Evolutionary conservation across 1,139 yeast species (phyloP).

Genomic region (Suhomyces coccinellae): DNA sequence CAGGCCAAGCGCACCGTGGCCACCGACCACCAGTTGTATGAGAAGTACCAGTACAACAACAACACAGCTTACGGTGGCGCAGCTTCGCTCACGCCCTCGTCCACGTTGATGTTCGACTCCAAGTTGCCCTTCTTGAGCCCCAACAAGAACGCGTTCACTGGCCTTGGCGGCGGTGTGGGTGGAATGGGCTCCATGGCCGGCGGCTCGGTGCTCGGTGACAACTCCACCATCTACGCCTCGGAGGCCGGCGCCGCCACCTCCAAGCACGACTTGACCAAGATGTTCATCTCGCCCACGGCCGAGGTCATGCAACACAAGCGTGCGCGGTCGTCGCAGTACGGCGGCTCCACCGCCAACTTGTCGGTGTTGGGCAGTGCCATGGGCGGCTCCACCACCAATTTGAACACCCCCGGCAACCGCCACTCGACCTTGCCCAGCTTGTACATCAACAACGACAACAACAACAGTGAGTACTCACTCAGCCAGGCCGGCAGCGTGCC

Average conservation of each 20-base stretch:
- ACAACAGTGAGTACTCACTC: conserved; percentile 39
- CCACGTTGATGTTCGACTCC: conserved; percentile 29
- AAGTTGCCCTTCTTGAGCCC: conserved; percentile 40
- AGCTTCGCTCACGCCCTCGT: conserved; percentile 19
- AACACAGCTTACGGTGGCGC: conserved; percentile 36
- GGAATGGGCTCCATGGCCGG: conserved; percentile 12
- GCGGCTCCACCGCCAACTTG: conserved; percentile 26
- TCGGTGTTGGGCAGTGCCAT: conserved; percentile 24
- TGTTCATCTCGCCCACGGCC: conserved; percentile 80
- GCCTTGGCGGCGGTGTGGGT: conserved; percentile 15
- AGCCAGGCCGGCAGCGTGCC: conserved; percentile 6
- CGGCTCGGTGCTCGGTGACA: conserved; percentile 38
- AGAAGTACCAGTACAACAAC: conserved; percentile 40
- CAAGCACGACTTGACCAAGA: conserved; percentile 46
- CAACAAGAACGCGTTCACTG: conserved; percentile 22
- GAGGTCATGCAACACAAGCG: conserved; percentile 60
- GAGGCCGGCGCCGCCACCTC: conserved; percentile 37
- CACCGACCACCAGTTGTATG: conserved; percentile 36
- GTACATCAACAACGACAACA: conserved; percentile 37
- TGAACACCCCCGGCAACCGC: conserved; percentile 30
- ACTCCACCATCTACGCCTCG: conserved; percentile 39
- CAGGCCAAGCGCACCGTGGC: conserved; percentile 38
- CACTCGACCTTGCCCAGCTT: conserved; percentile 37
- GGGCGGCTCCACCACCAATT: conserved; percentile 26
- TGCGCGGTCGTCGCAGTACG: conserved; percentile 26